These are phyloP conservation scores for Suhomyces anneliseae DNA, from an alignment of 1,139 yeast genomes.

Conservation along the genomic window DNA sequence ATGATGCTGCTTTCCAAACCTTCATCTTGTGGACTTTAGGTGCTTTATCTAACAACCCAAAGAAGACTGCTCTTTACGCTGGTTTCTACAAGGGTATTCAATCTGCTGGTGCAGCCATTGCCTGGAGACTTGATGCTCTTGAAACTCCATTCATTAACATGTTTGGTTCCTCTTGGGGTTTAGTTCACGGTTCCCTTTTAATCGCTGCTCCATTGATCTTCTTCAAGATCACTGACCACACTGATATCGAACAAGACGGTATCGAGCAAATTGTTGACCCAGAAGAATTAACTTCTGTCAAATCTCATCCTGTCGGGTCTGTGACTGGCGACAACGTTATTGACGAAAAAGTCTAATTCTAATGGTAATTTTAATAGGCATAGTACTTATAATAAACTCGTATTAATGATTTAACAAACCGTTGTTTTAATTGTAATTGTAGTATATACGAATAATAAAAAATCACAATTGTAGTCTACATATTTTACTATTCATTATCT, in stretches of 20 bases:
- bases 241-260: slow-evolving; percentile 42
- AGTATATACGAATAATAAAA: no score
- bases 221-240: slow-evolving; percentile 45
- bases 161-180: slow-evolving; percentile 60
- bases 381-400: neutral
- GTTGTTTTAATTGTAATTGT: neutral
- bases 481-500: no score
- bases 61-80: slow-evolving; percentile 56
- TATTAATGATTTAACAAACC: neutral
- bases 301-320: slow-evolving; percentile 2
- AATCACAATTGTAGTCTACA: neutral
- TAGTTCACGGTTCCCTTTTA: slow-evolving; percentile 48
- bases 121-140: slow-evolving; percentile 58
- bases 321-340: neutral
- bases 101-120: slow-evolving; percentile 63
- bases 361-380: neutral
- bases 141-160: slow-evolving; percentile 41
- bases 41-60: slow-evolving; percentile 56
- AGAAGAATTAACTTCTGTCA: slow-evolving; percentile 25
- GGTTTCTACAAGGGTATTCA: slow-evolving; percentile 66
- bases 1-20: slow-evolving; percentile 59
- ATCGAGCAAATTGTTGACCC: slow-evolving; percentile 20
- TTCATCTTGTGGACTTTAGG: slow-evolving; percentile 59
- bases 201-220: slow-evolving; percentile 32
- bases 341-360: neutral